A percentile compares a stretch with the other conserved stretches of the same genome.
Evolutionary conservation across 495 filamentous ascomycete genomes (phyloP).

Genomic region (Daldinia childiae): DNA sequence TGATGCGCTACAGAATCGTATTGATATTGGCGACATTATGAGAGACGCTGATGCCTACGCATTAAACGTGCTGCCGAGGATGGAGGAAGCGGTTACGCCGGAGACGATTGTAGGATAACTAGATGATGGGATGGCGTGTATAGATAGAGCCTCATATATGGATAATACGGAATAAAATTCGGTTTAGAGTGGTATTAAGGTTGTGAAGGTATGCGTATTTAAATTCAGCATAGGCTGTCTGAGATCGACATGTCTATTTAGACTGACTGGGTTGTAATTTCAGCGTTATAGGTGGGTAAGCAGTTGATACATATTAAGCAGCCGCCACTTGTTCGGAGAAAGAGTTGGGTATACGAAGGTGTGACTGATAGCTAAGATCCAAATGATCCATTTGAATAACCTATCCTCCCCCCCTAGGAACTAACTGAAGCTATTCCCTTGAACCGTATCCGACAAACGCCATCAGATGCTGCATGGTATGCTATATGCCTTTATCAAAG

Average conservation of each 20-base stretch:
- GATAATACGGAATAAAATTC: not conserved
- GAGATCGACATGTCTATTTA: not conserved
- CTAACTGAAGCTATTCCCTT: not conserved
- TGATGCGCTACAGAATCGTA: conserved; percentile 61
- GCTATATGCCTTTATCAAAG: conserved; percentile 19
- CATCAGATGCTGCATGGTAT: conserved; percentile 24
- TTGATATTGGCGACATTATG: conserved; percentile 59
- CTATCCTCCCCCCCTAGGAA: conserved; percentile 5
- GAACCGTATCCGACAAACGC: conserved; percentile 37
- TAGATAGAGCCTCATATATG: not conserved
- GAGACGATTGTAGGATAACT: not conserved
- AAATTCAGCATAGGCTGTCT: not conserved
- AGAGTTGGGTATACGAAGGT: conserved; percentile 6
- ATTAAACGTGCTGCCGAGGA: conserved; percentile 54
- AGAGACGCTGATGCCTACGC: conserved; percentile 66
- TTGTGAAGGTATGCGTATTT: not conserved
- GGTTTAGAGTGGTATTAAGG: not conserved
- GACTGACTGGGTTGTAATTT: not conserved
- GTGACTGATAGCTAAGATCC: conserved; percentile 3
- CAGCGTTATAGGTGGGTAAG: not conserved
- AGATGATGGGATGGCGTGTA: not conserved
- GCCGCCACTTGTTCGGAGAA: not conserved
- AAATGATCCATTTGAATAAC: conserved; percentile 23
- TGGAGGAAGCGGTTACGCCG: conserved; percentile 4
- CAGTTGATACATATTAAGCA: not conserved